Percentiles rank a stretch among this genome's conserved stretches.
These are phyloP conservation scores for Chloromonas sp. DNA, from an alignment of 163 green algal genomes.

Conservation along the genomic window DNA sequence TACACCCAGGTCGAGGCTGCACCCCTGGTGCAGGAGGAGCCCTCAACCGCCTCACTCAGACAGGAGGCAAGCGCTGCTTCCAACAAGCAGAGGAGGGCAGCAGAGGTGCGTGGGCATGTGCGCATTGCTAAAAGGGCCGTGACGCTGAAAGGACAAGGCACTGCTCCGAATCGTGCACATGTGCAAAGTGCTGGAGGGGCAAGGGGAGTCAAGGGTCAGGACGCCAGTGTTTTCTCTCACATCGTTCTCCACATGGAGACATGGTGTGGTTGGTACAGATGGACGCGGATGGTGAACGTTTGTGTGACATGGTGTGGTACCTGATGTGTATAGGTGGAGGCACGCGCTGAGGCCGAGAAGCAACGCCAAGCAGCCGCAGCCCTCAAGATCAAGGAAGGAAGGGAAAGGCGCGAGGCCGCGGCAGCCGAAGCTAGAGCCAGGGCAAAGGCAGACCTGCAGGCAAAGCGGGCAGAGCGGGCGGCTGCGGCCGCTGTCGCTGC, in stretches of 20 bases:
- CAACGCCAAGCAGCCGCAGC: not conserved
- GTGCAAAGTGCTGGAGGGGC: no score
- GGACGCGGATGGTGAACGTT: no score
- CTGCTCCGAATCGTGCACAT: no score
- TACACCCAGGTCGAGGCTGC: conserved; percentile 9
- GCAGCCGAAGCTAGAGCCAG: not conserved
- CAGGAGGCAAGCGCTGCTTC: not conserved
- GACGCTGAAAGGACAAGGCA: no score
- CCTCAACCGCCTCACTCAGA: not conserved
- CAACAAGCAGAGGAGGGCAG: not conserved
- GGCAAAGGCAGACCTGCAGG: not conserved
- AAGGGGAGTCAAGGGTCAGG: no score
- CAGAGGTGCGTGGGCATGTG: not conserved
- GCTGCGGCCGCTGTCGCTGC: not conserved
- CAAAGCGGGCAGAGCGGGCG: not conserved
- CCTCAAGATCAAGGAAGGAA: conserved; percentile 1
- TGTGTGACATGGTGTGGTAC: no score
- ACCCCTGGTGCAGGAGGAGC: conserved; percentile 10
- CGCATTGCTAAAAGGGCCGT: not conserved
- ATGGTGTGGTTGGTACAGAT: no score
- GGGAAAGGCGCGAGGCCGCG: not conserved
- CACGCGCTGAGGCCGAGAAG: not conserved
- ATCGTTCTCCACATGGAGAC: no score
- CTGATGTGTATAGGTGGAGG: not conserved
- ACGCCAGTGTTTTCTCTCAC: no score